These are phyloP conservation scores for Globisporangium viniferum DNA, from an alignment of 352 stramenopile genomes.

Conservation along the genomic window DNA sequence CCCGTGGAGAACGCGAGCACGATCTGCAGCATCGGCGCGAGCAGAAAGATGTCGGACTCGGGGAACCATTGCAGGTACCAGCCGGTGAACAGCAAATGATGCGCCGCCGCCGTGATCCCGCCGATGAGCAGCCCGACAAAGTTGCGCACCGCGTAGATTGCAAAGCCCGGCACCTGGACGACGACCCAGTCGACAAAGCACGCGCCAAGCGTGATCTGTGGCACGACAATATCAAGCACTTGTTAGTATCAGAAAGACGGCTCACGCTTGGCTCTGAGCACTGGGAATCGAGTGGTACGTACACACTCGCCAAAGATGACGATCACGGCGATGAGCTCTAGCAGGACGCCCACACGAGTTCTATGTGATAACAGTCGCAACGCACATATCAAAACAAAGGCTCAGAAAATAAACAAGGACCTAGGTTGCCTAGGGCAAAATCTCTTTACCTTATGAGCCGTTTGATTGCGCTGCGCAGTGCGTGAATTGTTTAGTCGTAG, in stretches of 20 bases:
- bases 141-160: conserved; percentile 3
- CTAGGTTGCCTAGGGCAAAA: too few species aligned
- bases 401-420: too few species aligned
- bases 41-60: conserved; percentile 5
- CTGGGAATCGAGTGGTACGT: conserved; percentile 20
- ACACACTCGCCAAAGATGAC: conserved; percentile 17
- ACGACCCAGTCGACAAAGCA: conserved; percentile 7
- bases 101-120: neutral
- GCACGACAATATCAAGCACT: too few species aligned
- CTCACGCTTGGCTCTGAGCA: neutral
- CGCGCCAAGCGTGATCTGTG: neutral
- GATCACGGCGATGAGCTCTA: conserved; percentile 7
- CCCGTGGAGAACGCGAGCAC: conserved; percentile 10
- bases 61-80: conserved; percentile 13
- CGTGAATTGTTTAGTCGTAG: neutral
- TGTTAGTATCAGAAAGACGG: neutral
- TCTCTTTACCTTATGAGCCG: neutral
- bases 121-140: neutral
- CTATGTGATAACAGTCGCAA: neutral
- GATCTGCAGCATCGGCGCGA: conserved; percentile 14
- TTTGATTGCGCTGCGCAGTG: neutral
- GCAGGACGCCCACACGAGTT: neutral
- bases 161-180: conserved; percentile 7
- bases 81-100: conserved; percentile 9
- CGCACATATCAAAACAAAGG: neutral